Conservation (phyloP, 768 basidiomycete genomes). For the Postia placenta region DNA sequence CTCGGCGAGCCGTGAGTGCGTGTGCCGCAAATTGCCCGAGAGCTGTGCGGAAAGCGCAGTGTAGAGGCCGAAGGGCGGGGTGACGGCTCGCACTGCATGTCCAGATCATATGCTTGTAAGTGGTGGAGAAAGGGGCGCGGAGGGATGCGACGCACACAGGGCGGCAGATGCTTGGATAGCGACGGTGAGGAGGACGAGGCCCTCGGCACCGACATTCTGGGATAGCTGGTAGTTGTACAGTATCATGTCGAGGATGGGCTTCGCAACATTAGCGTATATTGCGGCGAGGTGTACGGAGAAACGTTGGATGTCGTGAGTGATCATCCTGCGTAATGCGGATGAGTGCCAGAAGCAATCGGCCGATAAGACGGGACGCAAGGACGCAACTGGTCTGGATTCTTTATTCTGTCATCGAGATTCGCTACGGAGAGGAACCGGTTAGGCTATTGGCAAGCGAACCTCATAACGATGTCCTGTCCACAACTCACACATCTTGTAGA, state of each 20-base stretch:
- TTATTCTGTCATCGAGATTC: conserved; percentile 92
- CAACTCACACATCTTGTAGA: conserved; percentile 82
- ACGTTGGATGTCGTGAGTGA: conserved; percentile 91
- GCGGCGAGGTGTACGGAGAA: conserved; percentile 89
- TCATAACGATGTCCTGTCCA: not conserved
- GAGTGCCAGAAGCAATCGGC: too few species aligned
- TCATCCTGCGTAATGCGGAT: conserved; percentile 52
- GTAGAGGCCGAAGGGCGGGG: conserved; percentile 90
- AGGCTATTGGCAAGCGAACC: not conserved
- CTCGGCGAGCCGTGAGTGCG: conserved; percentile 87
- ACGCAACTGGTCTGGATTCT: conserved; percentile 87
- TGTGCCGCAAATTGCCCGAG: conserved; percentile 83
- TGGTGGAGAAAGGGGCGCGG: not conserved
- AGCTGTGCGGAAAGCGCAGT: conserved; percentile 85
- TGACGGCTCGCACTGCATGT: conserved; percentile 69
- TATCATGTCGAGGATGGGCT: conserved; percentile 88
- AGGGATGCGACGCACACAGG: conserved; percentile 47
- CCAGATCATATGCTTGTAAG: not conserved
- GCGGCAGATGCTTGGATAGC: conserved; percentile 81
- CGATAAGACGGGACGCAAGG: not conserved
- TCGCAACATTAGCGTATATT: conserved; percentile 91
- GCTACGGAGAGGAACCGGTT: conserved; percentile 36
- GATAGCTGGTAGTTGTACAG: conserved; percentile 95
- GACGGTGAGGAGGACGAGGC: conserved; percentile 74
- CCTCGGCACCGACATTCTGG: conserved; percentile 92